Percentiles rank a stretch among this genome's conserved stretches.
Evolutionary conservation across 1,284 basidiomycete species (phyloP).

Genomic region (Boletus subluridellus): DNA sequence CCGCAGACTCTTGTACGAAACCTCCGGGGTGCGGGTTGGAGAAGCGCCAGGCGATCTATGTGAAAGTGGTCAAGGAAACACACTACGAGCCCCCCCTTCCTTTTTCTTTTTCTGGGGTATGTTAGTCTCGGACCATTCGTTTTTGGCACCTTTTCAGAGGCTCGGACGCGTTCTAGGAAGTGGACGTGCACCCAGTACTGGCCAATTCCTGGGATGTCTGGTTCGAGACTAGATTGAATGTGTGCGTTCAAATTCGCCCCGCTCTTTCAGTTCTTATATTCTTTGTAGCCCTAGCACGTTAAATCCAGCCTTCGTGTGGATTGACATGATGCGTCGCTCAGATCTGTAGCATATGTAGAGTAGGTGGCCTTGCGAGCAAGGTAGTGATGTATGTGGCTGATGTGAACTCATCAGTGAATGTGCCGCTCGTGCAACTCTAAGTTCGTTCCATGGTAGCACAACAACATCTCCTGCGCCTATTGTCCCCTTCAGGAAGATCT

Average conservation of each 20-base stretch:
- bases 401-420: neutral
- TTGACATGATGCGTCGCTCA: neutral
- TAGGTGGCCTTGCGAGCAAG: neutral
- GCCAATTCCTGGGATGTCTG: neutral
- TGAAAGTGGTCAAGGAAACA: conserved; percentile 42
- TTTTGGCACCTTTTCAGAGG: neutral
- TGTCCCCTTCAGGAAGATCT: neutral
- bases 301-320: conserved; percentile 10
- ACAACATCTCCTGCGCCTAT: neutral
- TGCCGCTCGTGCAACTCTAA: neutral
- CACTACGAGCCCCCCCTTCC: neutral
- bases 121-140: neutral
- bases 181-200: neutral
- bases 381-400: neutral
- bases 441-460: neutral
- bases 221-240: neutral
- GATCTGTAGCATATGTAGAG: conserved; percentile 17
- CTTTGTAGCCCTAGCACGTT: conserved; percentile 26
- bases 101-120: neutral
- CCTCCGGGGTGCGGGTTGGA: neutral
- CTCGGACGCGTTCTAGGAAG: neutral
- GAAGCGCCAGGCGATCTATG: conserved; percentile 33
- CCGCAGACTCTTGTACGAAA: neutral
- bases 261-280: neutral
- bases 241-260: neutral